Base-by-base conservation (phyloP, 257 asterid species). In the Voacanga thouarsii region DNA sequence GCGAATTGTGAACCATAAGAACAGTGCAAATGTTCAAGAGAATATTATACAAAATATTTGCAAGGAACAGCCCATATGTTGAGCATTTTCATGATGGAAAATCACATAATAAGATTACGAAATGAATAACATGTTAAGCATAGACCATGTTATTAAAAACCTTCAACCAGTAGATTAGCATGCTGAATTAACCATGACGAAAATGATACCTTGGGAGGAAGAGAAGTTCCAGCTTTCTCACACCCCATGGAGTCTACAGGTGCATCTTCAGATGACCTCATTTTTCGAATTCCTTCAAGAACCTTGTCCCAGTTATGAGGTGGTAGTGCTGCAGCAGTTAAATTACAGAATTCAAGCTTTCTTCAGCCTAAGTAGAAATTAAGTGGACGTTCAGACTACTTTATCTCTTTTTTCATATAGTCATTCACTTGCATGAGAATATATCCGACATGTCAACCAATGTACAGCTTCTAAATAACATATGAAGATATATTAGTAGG, bases 181-280 rank as follows among this genome's bases (percentile, higher is more conserved):
- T 41, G 16, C 8, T 64, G 9, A 19, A 50, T 47, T 65, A 21
- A 19, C 18, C 6, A 1, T 24, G 37, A 18, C 28, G 51, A 75
- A 53, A 23, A 45, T 77, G 79, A 39, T 75, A 96, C 97, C 97
- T 89, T 91, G 51, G 97, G 97, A 80, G 98, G 98, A 78, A 93
- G 97, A 72, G 97, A 91, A 77, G 74, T 85, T 41, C 99, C 98
- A 72, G 99, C 99, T 77, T 93, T 96, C 83, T 96, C 98, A 85
- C 98, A 96, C 66, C 98, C 98, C 98, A 96, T 93, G 68, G 96
- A 86, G 85, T 96, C 99, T n/a, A 96, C 99, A 2, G 99, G 98
- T 28, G 98, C 99, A 84, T 89, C 91, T 86, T 93, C 99, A 56
- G 88, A 84, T 23, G 97, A 89, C 81, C 99, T 92, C 99, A 96